A percentile compares a stretch with the other conserved stretches of the same genome.
Evolutionary conservation across 192 early-diverging fungal genomes (phyloP).

Genomic region (Coemansia sp.): DNA sequence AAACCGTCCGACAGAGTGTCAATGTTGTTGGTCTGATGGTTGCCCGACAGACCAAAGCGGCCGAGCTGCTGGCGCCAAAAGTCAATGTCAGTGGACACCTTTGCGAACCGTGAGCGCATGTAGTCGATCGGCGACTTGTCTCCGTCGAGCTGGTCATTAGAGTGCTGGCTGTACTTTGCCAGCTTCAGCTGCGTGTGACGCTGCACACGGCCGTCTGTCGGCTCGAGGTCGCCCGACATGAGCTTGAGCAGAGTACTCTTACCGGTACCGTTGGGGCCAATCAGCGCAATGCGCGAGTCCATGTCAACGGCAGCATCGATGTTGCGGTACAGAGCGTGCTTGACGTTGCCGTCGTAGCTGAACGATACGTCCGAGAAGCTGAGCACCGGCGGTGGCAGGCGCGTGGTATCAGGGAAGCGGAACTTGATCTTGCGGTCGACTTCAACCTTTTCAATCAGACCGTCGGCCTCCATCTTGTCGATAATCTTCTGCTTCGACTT

Average conservation of each 20-base stretch:
- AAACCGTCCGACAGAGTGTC: constrained; percentile 90
- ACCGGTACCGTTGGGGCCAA: constrained; percentile 93
- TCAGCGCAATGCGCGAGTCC: constrained; percentile 97
- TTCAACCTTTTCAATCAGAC: constrained; percentile 94
- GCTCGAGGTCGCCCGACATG: constrained; percentile 84
- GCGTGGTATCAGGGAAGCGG: constrained; percentile 79
- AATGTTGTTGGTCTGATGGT: constrained; percentile 90
- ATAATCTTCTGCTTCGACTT: constrained; percentile 99
- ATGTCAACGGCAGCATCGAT: constrained; percentile 95
- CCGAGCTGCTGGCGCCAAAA: constrained; percentile 93
- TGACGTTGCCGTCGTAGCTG: constrained; percentile 81
- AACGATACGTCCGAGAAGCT: constrained; percentile 91
- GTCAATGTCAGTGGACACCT: constrained; percentile 75
- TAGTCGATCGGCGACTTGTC: constrained; percentile 86
- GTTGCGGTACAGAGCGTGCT: constrained; percentile 83
- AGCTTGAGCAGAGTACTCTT: constrained; percentile 98
- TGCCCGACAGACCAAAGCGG: constrained; percentile 88
- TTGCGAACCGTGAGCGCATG: constrained; percentile 79
- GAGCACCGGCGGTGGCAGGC: constrained; percentile 93
- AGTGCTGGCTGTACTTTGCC: constrained; percentile 96
- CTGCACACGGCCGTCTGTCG: constrained; percentile 80
- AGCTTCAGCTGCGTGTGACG: constrained; percentile 93
- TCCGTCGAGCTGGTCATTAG: constrained; percentile 92
- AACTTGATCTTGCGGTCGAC: constrained; percentile 74
- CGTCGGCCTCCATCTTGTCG: constrained; percentile 99